These are phyloP conservation scores for Gilbertella persicaria DNA, from an alignment of 371 early-diverging fungal species.

Conservation along the genomic window DNA sequence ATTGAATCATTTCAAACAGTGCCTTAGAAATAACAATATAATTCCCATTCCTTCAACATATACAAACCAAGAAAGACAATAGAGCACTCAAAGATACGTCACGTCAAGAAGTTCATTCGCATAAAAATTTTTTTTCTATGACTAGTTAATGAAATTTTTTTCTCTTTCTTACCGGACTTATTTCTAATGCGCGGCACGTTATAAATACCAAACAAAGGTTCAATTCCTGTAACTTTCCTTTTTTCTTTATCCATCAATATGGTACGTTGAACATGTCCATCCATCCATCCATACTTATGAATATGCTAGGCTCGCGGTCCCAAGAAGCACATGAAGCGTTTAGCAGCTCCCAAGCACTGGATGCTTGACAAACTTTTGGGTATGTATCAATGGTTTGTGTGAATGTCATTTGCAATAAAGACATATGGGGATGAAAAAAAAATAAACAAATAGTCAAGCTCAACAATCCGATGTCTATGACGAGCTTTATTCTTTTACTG, in stretches of 20 bases:
- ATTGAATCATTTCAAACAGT: too few species aligned
- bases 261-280: slow-evolving; percentile 22
- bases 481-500: slow-evolving; percentile 32
- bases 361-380: slow-evolving; percentile 98
- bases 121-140: too few species aligned
- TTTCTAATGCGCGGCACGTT: not conserved
- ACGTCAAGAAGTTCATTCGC: too few species aligned
- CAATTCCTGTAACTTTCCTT: slow-evolving; percentile 13
- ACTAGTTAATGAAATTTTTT: too few species aligned
- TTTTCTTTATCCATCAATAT: slow-evolving; percentile 22
- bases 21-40: too few species aligned
- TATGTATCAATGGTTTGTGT: slow-evolving; percentile 13
- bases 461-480: slow-evolving; percentile 45
- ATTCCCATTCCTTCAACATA: too few species aligned
- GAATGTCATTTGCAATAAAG: not conserved
- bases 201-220: not conserved
- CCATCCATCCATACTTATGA: slow-evolving; percentile 6
- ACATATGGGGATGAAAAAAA: slow-evolving; percentile 32
- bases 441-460: slow-evolving; percentile 47
- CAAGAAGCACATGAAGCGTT: slow-evolving; percentile 99
- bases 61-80: too few species aligned
- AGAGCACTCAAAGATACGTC: too few species aligned
- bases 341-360: slow-evolving; percentile 99
- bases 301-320: slow-evolving; percentile 94
- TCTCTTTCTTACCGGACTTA: not conserved